These are phyloP conservation scores for Silene conica DNA, from an alignment of 148 eudicot genomes.

Conservation along the genomic window DNA sequence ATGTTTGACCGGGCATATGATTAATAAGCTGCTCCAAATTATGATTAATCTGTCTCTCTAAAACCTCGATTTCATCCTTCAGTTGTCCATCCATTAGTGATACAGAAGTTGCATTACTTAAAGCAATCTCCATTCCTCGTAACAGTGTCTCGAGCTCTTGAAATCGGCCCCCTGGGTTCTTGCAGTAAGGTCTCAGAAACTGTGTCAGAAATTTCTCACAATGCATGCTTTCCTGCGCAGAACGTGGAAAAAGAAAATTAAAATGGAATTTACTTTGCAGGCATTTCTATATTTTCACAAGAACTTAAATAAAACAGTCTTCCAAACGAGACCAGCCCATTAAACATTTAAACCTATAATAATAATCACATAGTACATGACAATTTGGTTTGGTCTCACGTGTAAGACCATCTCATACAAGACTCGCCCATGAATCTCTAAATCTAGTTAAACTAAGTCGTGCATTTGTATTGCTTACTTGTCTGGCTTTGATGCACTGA, in stretches of 20 bases:
- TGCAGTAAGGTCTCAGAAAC: constrained; percentile 36
- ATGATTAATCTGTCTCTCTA: constrained; percentile 34
- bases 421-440: not conserved
- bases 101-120: constrained; percentile 33
- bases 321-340: not conserved
- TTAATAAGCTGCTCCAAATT: constrained; percentile 22
- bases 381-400: not conserved
- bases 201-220: constrained; percentile 58
- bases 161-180: constrained; percentile 49
- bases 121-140: constrained; percentile 65
- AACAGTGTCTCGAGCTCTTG: constrained; percentile 50
- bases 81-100: constrained; percentile 27
- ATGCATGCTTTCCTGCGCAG: constrained; percentile 62
- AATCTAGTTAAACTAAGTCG: not conserved
- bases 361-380: not conserved
- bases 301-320: not conserved
- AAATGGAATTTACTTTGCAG: not conserved
- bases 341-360: too few relatives aligned
- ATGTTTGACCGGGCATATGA: constrained; percentile 33
- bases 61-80: constrained; percentile 22
- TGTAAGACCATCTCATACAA: not conserved
- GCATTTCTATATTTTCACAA: not conserved
- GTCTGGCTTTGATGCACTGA: constrained; percentile 53
- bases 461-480: constrained; percentile 35
- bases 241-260: not conserved